These are phyloP conservation scores for Dinochytrium kinnereticum DNA, from an alignment of 371 early-diverging fungal genomes.

Conservation along the genomic window DNA sequence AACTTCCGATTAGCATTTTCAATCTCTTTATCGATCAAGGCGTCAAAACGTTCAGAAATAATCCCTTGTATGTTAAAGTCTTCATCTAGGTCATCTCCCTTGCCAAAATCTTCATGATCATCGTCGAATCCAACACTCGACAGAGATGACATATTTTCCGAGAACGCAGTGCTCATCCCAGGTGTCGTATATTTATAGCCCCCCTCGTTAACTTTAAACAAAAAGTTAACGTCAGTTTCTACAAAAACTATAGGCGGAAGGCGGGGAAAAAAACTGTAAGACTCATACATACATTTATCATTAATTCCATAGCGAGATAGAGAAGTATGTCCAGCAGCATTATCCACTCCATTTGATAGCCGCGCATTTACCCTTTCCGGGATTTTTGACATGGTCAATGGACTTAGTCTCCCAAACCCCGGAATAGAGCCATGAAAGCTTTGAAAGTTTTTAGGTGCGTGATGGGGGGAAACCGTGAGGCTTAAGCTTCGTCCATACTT, in stretches of 20 bases:
- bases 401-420: not conserved
- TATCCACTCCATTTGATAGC: too few relatives aligned
- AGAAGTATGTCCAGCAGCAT: too few relatives aligned
- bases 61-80: slow-evolving; percentile 3
- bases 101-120: not conserved
- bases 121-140: not conserved
- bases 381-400: not conserved
- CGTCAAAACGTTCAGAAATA: slow-evolving; percentile 25
- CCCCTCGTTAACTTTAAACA: not conserved
- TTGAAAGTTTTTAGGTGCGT: not conserved
- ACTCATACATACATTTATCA: too few relatives aligned
- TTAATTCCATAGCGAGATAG: too few relatives aligned
- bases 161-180: not conserved
- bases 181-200: not conserved
- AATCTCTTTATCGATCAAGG: slow-evolving; percentile 24
- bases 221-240: too few relatives aligned
- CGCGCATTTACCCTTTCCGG: too few relatives aligned
- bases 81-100: not conserved
- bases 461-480: not conserved
- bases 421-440: slow-evolving; percentile 15
- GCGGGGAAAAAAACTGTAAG: too few relatives aligned
- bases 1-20: slow-evolving; percentile 22
- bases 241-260: too few relatives aligned
- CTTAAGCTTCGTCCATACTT: not conserved
- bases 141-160: not conserved